phyloP scores from a whole-genome alignment of 768 basidiomycete genomes.

The Suillus clintonianus region DNA sequence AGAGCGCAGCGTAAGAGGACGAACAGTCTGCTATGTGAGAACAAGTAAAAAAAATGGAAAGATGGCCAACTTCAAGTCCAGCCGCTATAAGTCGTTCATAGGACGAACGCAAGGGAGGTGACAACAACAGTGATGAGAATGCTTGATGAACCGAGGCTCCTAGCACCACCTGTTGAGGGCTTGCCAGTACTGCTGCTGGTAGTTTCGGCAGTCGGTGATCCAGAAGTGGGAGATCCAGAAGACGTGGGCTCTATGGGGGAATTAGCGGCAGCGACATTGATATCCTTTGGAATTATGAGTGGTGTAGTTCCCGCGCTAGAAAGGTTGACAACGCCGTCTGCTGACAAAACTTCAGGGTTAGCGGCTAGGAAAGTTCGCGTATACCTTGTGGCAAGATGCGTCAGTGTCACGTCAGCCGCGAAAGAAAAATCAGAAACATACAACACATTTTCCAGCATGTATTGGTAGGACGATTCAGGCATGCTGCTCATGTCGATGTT shows the following conservation, averaged over 20 bases:
- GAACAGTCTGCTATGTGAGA: neutral
- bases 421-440: conserved; percentile 11
- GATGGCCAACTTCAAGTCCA: neutral
- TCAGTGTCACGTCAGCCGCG: conserved; percentile 6
- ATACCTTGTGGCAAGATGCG: conserved; percentile 25
- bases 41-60: neutral
- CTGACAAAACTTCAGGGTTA: conserved; percentile 52
- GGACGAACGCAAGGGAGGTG: conserved; percentile 41
- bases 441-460: conserved; percentile 59
- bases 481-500: conserved; percentile 59
- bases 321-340: conserved; percentile 55
- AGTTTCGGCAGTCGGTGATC: conserved; percentile 20
- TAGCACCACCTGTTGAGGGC: conserved; percentile 43
- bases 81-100: conserved; percentile 34
- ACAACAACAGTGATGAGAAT: conserved; percentile 51
- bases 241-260: conserved; percentile 28
- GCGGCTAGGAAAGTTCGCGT: conserved; percentile 45
- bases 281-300: conserved; percentile 61
- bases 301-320: conserved; percentile 44
- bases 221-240: conserved; percentile 18
- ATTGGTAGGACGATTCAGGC: conserved; percentile 53
- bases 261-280: conserved; percentile 42
- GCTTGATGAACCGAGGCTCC: conserved; percentile 48
- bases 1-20: neutral
- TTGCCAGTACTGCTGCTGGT: conserved; percentile 1